Percentiles rank a stretch among this genome's conserved stretches.
phyloP scores from a whole-genome alignment of 208 protist genomes.

The Leishmania martiniquensis region DNA sequence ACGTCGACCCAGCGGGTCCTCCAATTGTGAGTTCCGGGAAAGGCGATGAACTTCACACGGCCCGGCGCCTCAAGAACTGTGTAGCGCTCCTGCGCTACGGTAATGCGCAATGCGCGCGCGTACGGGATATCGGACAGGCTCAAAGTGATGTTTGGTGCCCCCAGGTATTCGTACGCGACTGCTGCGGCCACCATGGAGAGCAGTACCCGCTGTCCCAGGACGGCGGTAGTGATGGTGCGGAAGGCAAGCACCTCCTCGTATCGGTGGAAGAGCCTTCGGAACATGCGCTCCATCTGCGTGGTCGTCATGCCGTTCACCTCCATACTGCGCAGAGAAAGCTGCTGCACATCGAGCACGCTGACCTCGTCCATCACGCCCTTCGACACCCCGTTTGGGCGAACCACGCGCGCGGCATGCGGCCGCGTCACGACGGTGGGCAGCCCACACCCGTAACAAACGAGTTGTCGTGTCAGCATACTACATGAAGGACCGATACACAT shows the following conservation, averaged over 20 bases:
- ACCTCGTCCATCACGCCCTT: slow-evolving; percentile 16
- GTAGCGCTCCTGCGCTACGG: slow-evolving; percentile 44
- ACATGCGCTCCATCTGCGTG: slow-evolving; percentile 45
- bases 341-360: slow-evolving; percentile 39
- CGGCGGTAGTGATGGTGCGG: slow-evolving; percentile 29
- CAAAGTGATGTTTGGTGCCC: slow-evolving; percentile 61
- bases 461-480: slow-evolving; percentile 46
- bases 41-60: slow-evolving; percentile 73
- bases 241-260: slow-evolving; percentile 63
- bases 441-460: slow-evolving; percentile 51
- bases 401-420: slow-evolving; percentile 54
- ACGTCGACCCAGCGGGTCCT: slow-evolving; percentile 62
- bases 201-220: slow-evolving; percentile 52
- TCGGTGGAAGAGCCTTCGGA: slow-evolving; percentile 49
- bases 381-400: slow-evolving; percentile 30
- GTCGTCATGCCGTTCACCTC: slow-evolving; percentile 37
- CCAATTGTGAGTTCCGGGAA: slow-evolving; percentile 85
- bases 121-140: slow-evolving; percentile 73
- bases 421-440: slow-evolving; percentile 66
- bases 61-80: slow-evolving; percentile 73
- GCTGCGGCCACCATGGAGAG: slow-evolving; percentile 56
- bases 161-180: slow-evolving; percentile 71
- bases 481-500: slow-evolving; percentile 60
- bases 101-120: slow-evolving; percentile 56
- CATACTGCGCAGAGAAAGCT: slow-evolving; percentile 37